These are phyloP conservation scores for Salvia miltiorrhiza DNA, from an alignment of 257 asterid genomes.

Conservation along the genomic window DNA sequence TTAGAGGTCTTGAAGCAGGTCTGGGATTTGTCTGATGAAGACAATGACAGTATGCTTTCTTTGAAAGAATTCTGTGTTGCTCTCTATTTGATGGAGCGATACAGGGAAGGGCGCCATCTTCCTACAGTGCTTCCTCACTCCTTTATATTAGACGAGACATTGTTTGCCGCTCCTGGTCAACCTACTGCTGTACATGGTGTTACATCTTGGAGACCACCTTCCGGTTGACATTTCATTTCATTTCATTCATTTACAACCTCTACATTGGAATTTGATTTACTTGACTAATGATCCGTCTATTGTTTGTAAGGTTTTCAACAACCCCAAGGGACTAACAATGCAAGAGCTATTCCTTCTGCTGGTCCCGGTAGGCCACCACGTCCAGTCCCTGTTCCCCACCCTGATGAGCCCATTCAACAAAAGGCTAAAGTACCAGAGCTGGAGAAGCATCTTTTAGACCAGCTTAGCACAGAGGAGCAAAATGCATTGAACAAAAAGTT, in stretches of 20 bases:
- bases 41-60: constrained; percentile 95
- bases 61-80: constrained; percentile 87
- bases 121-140: constrained; percentile 69
- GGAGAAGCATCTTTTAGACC: constrained; percentile 87
- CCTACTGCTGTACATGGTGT: constrained; percentile 46
- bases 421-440: constrained; percentile 84
- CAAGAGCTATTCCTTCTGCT: constrained; percentile 41
- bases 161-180: constrained; percentile 48
- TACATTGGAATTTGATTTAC: neutral
- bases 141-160: constrained; percentile 60
- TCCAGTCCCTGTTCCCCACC: constrained; percentile 69
- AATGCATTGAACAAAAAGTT: constrained; percentile 69
- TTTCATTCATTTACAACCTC: constrained; percentile 5
- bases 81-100: constrained; percentile 92
- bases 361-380: constrained; percentile 88
- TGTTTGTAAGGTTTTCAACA: constrained; percentile 57
- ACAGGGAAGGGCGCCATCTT: constrained; percentile 84
- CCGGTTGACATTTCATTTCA: constrained; percentile 47
- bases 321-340: constrained; percentile 52
- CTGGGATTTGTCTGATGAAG: constrained; percentile 99
- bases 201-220: constrained; percentile 62
- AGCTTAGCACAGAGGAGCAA: constrained; percentile 94
- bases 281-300: constrained; percentile 13
- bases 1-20: constrained; percentile 93
- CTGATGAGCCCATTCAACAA: constrained; percentile 72